Evolutionary conservation across 768 basidiomycete genomes (phyloP).

Genomic region (Megacollybia marginata): DNA sequence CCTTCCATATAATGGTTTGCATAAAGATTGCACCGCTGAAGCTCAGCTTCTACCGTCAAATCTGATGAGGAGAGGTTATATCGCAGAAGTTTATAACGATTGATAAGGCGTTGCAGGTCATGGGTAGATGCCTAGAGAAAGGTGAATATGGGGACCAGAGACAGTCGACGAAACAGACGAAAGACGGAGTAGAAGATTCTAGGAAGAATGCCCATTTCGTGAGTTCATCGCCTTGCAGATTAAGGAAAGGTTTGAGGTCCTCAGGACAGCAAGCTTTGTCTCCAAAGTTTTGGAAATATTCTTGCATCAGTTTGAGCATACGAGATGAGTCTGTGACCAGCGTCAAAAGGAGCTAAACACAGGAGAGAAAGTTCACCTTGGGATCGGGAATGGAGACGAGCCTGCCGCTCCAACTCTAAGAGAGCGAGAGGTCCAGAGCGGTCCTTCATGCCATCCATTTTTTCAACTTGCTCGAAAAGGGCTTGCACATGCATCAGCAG

Average conservation of each 20-base stretch:
- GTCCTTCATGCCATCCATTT: constrained; percentile 63
- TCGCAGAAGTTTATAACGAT: constrained; percentile 68
- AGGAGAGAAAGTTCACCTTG: constrained; percentile 25
- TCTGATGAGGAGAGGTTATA: constrained; percentile 43
- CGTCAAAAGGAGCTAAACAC: background rate
- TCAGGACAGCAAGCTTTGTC: constrained; percentile 85
- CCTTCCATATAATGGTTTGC: constrained; percentile 57
- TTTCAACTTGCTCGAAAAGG: constrained; percentile 49
- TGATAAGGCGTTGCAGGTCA: constrained; percentile 65
- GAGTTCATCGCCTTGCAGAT: constrained; percentile 38
- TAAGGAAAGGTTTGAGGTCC: constrained; percentile 67
- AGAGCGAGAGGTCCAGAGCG: constrained; percentile 68
- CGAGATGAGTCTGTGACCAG: constrained; percentile 31
- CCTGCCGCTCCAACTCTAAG: constrained; percentile 67
- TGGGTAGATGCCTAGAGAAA: constrained; percentile 36
- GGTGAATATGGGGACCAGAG: background rate
- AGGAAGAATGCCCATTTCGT: constrained; percentile 49
- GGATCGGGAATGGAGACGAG: constrained; percentile 38
- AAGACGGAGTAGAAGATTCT: constrained; percentile 34
- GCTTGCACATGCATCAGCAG: constrained; percentile 37
- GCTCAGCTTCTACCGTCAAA: constrained; percentile 52
- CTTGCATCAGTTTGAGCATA: constrained; percentile 43
- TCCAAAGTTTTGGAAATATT: constrained; percentile 67
- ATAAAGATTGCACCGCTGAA: constrained; percentile 41
- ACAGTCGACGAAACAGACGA: constrained; percentile 28